Evolutionary conservation across 306 rosid genomes (phyloP).

Genomic region (Clitoria ternatea): DNA sequence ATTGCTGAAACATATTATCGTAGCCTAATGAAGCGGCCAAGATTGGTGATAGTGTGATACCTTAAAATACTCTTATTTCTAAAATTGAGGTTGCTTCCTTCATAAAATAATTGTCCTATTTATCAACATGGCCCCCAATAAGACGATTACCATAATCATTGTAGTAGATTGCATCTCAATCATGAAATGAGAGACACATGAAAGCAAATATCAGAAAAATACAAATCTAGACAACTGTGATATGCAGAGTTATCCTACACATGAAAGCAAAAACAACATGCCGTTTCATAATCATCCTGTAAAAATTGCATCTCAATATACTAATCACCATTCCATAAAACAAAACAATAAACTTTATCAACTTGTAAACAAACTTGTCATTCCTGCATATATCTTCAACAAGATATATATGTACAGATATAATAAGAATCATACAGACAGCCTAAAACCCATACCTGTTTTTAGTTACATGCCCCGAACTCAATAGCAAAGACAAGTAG

Average conservation of each 20-base stretch:
- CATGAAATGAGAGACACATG: no score
- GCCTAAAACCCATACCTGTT: not conserved
- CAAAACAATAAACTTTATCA: not conserved
- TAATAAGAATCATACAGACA: conserved; percentile 8
- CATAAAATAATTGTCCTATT: no score
- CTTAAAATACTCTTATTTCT: no score
- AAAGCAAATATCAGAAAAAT: no score
- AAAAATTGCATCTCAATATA: not conserved
- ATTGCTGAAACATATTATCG: not conserved
- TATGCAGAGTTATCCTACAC: not conserved
- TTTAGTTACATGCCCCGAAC: conserved; percentile 11
- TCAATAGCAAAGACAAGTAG: not conserved
- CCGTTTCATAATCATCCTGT: not conserved
- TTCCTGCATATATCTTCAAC: not conserved
- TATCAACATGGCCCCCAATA: no score
- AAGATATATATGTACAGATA: not conserved
- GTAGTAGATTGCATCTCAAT: no score
- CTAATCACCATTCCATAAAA: not conserved
- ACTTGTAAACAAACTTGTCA: not conserved
- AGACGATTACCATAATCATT: no score
- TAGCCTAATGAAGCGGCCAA: not conserved
- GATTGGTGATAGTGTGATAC: no score
- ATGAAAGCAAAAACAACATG: not conserved
- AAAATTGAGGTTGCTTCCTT: no score
- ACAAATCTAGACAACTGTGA: not conserved